These are phyloP conservation scores for Mycena sp. DNA, from an alignment of 1,284 basidiomycete species.

Conservation along the genomic window DNA sequence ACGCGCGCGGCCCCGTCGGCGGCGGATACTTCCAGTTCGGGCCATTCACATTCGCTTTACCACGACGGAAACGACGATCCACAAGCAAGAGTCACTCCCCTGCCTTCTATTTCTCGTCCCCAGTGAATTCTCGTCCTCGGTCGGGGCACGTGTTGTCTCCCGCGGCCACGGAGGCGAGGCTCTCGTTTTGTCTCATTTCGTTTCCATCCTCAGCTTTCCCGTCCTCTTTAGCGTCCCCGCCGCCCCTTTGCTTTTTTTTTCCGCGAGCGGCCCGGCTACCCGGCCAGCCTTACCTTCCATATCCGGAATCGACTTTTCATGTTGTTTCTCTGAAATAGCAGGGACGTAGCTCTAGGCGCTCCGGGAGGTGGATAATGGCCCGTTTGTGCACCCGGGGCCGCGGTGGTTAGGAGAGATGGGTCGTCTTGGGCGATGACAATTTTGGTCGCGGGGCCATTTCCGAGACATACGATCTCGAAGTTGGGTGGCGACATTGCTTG, in stretches of 20 bases:
- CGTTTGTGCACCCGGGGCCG: not conserved
- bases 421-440: no score
- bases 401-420: no score
- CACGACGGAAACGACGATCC: not conserved
- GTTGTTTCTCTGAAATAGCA: conserved; percentile 1
- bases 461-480: no score
- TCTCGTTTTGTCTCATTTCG: no score
- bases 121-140: not conserved
- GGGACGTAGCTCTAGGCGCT: not conserved
- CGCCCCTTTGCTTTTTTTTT: no score
- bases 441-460: no score
- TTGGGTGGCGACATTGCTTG: no score
- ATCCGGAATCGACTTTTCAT: conserved; percentile 4
- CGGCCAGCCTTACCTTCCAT: not conserved
- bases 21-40: no score
- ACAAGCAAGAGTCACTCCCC: not conserved
- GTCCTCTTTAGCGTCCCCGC: no score
- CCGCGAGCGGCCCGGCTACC: conserved; percentile 1
- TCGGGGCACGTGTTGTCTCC: not conserved
- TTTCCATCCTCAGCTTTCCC: not conserved
- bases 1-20: no score
- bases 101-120: not conserved
- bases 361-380: not conserved
- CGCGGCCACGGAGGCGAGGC: not conserved
- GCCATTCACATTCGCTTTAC: not conserved